Evolutionary conservation across 257 asterid species (phyloP), one percentile per base, ranked within the genome.

Genomic region (Leptodermis oblonga): DNA sequence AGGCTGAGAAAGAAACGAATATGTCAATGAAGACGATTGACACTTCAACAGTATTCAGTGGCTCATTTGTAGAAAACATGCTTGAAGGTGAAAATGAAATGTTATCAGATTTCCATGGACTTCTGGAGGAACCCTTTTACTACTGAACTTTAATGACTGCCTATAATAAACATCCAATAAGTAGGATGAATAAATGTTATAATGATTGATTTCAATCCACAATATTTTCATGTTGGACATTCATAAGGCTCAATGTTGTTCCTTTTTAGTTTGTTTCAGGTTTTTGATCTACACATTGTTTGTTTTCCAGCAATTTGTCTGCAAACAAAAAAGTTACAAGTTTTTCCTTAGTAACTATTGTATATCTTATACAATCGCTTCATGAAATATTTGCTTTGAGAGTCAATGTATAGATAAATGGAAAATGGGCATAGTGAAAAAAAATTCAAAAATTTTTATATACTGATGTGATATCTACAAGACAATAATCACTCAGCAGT

Each of bases 51-150:
- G 37, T 81, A 34, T 76, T 86, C 8, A 80, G 66, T 45, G 63
- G 83, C 77, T 86, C 88, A 15, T 88, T 92, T 73, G 95, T 92
- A 68, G 96, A 92, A 72, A 83, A 82, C 41, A 89, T 92, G 85
- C 55, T 92, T 12, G 92, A 86, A 74, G 78, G 81, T n/a, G 93
- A 89, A 73, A 86, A 87, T 72, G 88, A 82, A 14, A 82, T 83
- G 87, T 80, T 85, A 53, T 55, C 86, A 7, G 85, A 82, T 72
- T 77, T 89, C 17, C 83, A 87, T 62, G 82, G 80, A 68, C 76
- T 83, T 34, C 73, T 80, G 13, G 98, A 89, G 70, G 95, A 92
- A 41, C 80, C 83, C 0, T 87, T 87, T 75, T 73, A 73, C 62
- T 78, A 75, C 66, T 73, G 58, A 37, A 60, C 14, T 11, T 18